Evolutionary conservation across 257 asterid genomes (phyloP).

Genomic region (Verbascum thapsus): DNA sequence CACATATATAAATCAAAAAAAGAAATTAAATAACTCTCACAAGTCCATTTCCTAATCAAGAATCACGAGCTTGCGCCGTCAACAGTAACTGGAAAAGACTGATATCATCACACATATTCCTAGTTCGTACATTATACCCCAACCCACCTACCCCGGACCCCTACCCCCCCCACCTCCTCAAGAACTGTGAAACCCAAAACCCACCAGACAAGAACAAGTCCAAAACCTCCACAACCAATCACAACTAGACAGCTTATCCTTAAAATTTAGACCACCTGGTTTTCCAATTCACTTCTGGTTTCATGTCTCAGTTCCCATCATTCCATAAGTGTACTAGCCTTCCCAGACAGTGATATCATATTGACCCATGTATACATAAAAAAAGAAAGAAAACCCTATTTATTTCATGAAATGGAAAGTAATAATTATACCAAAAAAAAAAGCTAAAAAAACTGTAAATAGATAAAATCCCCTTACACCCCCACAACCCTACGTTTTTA

Average conservation of each 20-base stretch:
- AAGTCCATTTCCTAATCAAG: background rate
- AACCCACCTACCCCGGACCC: no score
- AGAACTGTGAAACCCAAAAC: slow-evolving; percentile 19
- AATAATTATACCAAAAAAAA: background rate
- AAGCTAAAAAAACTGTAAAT: background rate
- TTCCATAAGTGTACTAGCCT: slow-evolving; percentile 35
- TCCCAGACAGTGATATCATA: slow-evolving; percentile 35
- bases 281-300: no score
- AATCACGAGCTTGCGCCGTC: slow-evolving; percentile 23
- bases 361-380: background rate
- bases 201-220: slow-evolving; percentile 30
- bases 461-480: background rate
- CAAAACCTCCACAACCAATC: slow-evolving; percentile 24
- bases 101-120: background rate
- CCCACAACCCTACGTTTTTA: no score
- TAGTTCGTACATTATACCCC: slow-evolving; percentile 34
- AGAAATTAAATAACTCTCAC: background rate
- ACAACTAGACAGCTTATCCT: slow-evolving; percentile 34
- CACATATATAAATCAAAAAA: background rate
- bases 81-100: slow-evolving; percentile 30
- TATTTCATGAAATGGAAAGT: no score
- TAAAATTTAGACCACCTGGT: slow-evolving; percentile 23
- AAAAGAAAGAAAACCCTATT: background rate
- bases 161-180: no score
- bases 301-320: no score